phyloP scores from a whole-genome alignment of 352 stramenopile genomes.

The Elongisporangium prolatum region DNA sequence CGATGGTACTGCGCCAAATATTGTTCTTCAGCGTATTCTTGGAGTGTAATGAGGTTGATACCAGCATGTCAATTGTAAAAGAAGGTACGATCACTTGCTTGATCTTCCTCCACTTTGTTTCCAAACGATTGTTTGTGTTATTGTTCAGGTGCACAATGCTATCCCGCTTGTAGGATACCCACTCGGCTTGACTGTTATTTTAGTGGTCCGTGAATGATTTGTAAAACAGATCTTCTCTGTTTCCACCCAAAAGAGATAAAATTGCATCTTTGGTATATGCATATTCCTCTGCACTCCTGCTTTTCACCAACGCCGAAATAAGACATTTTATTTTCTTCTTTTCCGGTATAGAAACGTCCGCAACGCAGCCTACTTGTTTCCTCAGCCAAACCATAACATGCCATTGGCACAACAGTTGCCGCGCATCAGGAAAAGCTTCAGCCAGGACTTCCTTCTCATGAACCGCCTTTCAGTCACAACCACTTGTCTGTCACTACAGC shows the following conservation, averaged over 20 bases:
- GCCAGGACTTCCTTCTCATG: conserved; percentile 3
- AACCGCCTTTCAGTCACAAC: conserved; percentile 9
- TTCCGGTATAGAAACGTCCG: not conserved
- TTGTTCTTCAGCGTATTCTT: conserved; percentile 4
- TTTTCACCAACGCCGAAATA: not conserved
- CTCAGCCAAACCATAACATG: not conserved
- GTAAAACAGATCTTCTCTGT: not conserved
- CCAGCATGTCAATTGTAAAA: not conserved
- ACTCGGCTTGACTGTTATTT: not conserved
- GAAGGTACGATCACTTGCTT: conserved; percentile 4
- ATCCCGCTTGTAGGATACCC: conserved; percentile 1
- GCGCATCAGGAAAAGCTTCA: not conserved
- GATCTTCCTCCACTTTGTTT: conserved; percentile 4
- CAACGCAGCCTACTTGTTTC: conserved; percentile 1
- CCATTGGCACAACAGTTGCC: conserved; percentile 3
- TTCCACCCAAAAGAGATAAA: not conserved
- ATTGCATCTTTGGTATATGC: not conserved
- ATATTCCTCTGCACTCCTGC: not conserved
- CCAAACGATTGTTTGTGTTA: conserved; percentile 8
- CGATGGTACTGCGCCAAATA: conserved; percentile 6
- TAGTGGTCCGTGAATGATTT: conserved; percentile 2
- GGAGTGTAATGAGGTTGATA: conserved; percentile 7
- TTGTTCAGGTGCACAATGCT: conserved; percentile 3
- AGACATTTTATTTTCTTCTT: not conserved
- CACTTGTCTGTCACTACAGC: not conserved